Evolutionary conservation across 192 early-diverging fungal species (phyloP).

Genomic region (Coemansia sp.): DNA sequence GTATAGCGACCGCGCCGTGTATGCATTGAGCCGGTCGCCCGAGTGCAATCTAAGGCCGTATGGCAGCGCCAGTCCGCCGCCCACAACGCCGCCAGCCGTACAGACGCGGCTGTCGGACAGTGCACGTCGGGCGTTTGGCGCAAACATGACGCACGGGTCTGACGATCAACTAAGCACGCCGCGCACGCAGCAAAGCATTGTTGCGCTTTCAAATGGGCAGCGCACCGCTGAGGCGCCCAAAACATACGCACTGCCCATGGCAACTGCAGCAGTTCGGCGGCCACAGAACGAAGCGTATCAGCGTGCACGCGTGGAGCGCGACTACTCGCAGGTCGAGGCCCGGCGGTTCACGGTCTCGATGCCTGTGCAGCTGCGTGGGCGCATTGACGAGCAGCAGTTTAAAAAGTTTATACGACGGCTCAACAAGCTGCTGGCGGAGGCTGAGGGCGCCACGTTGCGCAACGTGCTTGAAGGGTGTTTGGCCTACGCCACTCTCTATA

Average conservation of each 20-base stretch:
- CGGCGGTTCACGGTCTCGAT: conserved; percentile 41
- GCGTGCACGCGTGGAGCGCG: conserved; percentile 51
- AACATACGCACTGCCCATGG: conserved; percentile 28
- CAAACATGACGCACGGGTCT: background rate
- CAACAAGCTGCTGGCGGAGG: conserved; percentile 46
- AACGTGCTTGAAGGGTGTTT: conserved; percentile 53
- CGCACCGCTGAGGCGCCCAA: conserved; percentile 22
- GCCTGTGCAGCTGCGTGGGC: conserved; percentile 45
- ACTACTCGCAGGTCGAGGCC: conserved; percentile 52
- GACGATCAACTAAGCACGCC: conserved; percentile 8
- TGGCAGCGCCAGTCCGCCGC: conserved; percentile 32
- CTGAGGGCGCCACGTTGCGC: conserved; percentile 51
- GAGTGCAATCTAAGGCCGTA: conserved; percentile 17
- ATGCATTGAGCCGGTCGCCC: conserved; percentile 24
- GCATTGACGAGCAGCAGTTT: conserved; percentile 46
- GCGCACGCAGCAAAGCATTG: conserved; percentile 29
- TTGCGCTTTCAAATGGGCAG: conserved; percentile 13
- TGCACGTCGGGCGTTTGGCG: background rate
- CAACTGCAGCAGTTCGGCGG: conserved; percentile 4
- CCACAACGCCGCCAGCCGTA: conserved; percentile 20
- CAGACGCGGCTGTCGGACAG: conserved; percentile 19
- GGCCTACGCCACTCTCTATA: conserved; percentile 52
- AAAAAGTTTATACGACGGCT: conserved; percentile 44
- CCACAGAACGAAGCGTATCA: conserved; percentile 19
- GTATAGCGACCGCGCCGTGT: conserved; percentile 33